Evolutionary conservation across 495 filamentous ascomycete species (phyloP).

Genomic region (Aspergillus bridgeri): DNA sequence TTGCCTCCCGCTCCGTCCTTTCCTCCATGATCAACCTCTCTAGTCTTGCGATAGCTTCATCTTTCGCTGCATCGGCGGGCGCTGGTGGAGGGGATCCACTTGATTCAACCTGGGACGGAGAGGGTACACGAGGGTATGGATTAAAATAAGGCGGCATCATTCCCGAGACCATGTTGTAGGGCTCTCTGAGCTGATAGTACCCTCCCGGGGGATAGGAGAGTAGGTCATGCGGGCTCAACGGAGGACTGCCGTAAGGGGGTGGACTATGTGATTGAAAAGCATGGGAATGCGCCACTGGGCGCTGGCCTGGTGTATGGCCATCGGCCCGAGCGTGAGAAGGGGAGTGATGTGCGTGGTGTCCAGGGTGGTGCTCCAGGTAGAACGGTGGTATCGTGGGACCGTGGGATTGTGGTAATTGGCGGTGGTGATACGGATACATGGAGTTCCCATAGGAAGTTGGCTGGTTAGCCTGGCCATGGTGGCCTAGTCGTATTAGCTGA

Average conservation of each 20-base stretch:
- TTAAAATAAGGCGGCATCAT: constrained; percentile 41
- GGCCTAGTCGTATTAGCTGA: constrained; percentile 37
- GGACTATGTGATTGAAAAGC: constrained; percentile 28
- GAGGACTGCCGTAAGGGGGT: constrained; percentile 34
- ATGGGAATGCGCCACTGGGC: constrained; percentile 23
- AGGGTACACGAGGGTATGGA: constrained; percentile 33
- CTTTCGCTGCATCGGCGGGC: constrained; percentile 37
- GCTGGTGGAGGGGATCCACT: constrained; percentile 22
- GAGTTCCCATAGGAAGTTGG: constrained; percentile 36
- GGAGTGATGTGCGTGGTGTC: constrained; percentile 27
- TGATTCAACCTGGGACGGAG: constrained; percentile 31
- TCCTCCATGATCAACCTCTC: constrained; percentile 52
- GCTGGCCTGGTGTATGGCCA: constrained; percentile 28
- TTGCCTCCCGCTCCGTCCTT: constrained; percentile 40
- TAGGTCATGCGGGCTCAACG: constrained; percentile 43
- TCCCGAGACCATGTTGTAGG: constrained; percentile 39
- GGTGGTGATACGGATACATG: constrained; percentile 30
- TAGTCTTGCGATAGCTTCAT: constrained; percentile 50
- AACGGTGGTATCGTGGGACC: constrained; percentile 33
- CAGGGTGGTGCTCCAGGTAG: constrained; percentile 34
- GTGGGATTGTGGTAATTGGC: constrained; percentile 35
- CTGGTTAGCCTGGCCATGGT: constrained; percentile 33
- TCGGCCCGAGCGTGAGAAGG: constrained; percentile 29
- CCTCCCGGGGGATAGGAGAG: constrained; percentile 43
- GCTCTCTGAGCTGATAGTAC: constrained; percentile 43